Base-by-base conservation (phyloP, 2,329 filamentous ascomycete species). In the Nakataea oryzae region DNA sequence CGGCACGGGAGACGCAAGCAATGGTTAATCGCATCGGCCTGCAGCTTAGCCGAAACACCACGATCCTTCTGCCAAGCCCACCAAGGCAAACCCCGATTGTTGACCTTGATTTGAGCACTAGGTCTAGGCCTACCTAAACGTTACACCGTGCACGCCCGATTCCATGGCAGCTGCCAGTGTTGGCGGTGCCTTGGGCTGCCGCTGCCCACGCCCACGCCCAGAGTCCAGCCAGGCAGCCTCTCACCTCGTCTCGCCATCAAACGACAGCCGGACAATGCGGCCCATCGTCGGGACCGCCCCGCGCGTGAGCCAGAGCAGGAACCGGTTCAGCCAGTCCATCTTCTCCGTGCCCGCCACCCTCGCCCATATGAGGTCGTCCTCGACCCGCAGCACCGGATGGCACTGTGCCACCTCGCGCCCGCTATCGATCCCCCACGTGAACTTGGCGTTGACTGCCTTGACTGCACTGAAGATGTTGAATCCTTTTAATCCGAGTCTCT, bases 311-410 rank as follows among this genome's bases (percentile, higher is more conserved):
- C 60, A 61, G 21, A 61, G 30, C 54, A 61, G 60, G 30, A 61
- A 57, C 54, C 55, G 55, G 60, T 61, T 57, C 54, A n/a, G 50
- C 60, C 60, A 61, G 54, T 57, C 54, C 60, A 61, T 61, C 54
- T 7, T 26, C 5, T 61, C 24, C 24, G 56, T 41, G 30, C 54
- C 54, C 14, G 54, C 29, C 29, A 61, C 29, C 29, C 55, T 29
- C 54, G 59, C 59, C 27, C 54, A 61, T 41, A 61, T 56, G 47
- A 56, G 28, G 12, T 61, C 59, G 12, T 61, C 59, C 12, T 24
- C 8, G 3, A 56, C 17, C 29, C 26, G 28, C 30, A 61, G 12
- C n/a, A 50, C 34, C 24, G 60, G 60, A 32, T 61, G 60, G 32
- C 54, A 57, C 5, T 26, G 17, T 17, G n/a, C 54, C 29, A 61